Conservation (phyloP, 1,139 yeast genomes). For the Zygosaccharomyces pseudobailii region DNA sequence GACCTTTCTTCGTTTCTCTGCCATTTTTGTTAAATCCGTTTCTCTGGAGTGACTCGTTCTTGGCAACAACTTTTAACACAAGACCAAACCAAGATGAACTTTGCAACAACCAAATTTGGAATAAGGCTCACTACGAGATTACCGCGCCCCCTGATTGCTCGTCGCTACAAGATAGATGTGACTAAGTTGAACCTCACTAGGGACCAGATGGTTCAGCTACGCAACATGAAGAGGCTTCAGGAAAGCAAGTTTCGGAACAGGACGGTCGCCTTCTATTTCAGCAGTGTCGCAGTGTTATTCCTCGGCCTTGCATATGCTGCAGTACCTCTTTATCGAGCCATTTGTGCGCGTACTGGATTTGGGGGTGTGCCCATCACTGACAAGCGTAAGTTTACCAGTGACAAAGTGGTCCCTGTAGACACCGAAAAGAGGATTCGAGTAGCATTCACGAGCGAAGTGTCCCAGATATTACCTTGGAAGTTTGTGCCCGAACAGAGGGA, state of each 20-base stretch:
- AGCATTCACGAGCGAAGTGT: slow-evolving; percentile 86
- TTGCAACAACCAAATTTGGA: background rate
- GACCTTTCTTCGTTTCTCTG: slow-evolving; percentile 19
- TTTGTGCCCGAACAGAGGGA: slow-evolving; percentile 93
- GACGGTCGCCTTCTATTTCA: slow-evolving; percentile 66
- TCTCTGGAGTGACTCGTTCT: slow-evolving; percentile 5
- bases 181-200: slow-evolving; percentile 28
- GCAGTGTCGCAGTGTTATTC: slow-evolving; percentile 66
- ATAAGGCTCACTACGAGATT: background rate
- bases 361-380: slow-evolving; percentile 96
- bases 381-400: slow-evolving; percentile 71
- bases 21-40: background rate
- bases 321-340: slow-evolving; percentile 86
- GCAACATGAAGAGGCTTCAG: slow-evolving; percentile 32
- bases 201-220: slow-evolving; percentile 34
- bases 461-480: slow-evolving; percentile 91
- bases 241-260: slow-evolving; percentile 35
- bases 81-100: slow-evolving; percentile 1
- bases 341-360: slow-evolving; percentile 94
- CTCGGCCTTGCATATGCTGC: slow-evolving; percentile 84
- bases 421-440: slow-evolving; percentile 76
- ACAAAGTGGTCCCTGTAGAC: slow-evolving; percentile 82
- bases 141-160: background rate
- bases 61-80: background rate
- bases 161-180: slow-evolving; percentile 19